Conservation (phyloP, 2,329 filamentous ascomycete genomes). For the Cladosporium phlei region DNA sequence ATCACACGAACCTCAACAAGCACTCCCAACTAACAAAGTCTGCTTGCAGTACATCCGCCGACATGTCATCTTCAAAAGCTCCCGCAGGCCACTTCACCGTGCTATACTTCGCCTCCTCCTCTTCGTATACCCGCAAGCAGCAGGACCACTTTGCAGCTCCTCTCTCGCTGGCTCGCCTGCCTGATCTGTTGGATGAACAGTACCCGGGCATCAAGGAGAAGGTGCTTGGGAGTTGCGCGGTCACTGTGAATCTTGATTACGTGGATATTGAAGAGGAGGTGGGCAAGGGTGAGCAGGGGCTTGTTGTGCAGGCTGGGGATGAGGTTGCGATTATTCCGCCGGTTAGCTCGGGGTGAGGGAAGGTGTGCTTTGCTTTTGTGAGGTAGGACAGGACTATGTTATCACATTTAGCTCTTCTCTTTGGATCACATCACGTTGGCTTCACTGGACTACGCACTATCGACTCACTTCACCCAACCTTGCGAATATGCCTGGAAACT, state of each 20-base stretch:
- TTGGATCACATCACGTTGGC: no score
- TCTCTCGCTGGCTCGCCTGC: slow-evolving; percentile 58
- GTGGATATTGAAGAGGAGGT: slow-evolving; percentile 59
- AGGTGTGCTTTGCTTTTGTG: no score
- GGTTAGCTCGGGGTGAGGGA: slow-evolving; percentile 76
- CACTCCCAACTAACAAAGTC: neutral
- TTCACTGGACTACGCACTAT: no score
- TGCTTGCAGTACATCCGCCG: neutral
- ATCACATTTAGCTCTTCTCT: no score
- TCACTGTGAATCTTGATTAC: slow-evolving; percentile 78
- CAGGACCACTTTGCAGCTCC: slow-evolving; percentile 64
- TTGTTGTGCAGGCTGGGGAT: slow-evolving; percentile 64
- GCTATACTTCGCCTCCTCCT: slow-evolving; percentile 75
- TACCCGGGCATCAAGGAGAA: slow-evolving; percentile 66
- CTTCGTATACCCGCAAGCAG: slow-evolving; percentile 64
- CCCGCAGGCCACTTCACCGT: slow-evolving; percentile 67
- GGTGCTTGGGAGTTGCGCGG: slow-evolving; percentile 66
- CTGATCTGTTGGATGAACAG: slow-evolving; percentile 60
- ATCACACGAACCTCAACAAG: neutral
- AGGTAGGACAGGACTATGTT: no score
- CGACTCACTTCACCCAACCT: no score
- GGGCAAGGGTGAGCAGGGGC: slow-evolving; percentile 36
- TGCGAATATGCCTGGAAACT: no score
- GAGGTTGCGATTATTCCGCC: slow-evolving; percentile 86
- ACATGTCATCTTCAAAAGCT: slow-evolving; percentile 23